A percentile compares a stretch with the other conserved stretches of the same genome.
These are phyloP conservation scores for Silene vulgaris DNA, from an alignment of 179 eudicot species.

Conservation along the genomic window DNA sequence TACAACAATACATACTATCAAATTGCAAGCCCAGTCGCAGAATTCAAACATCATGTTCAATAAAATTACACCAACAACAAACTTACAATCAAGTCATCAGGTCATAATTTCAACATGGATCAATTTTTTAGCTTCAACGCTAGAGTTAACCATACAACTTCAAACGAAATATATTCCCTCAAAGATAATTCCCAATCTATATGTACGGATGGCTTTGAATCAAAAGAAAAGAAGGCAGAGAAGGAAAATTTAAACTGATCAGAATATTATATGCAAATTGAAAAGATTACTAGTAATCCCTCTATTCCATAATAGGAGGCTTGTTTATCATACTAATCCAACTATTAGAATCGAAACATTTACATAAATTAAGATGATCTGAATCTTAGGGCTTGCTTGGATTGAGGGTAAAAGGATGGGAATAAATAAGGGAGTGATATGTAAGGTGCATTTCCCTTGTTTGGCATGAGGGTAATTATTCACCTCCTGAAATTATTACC, in stretches of 20 bases:
- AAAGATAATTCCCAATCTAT: not conserved
- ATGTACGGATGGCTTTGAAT: not conserved
- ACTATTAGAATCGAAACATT: not conserved
- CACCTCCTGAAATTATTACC: too few relatives aligned
- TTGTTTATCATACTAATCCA: not conserved
- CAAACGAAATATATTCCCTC: not conserved
- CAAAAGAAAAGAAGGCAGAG: not conserved
- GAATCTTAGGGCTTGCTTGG: not conserved
- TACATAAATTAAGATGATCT: not conserved
- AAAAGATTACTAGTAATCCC: not conserved
- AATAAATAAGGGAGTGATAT: too few relatives aligned
- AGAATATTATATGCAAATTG: not conserved
- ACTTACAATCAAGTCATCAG: not conserved
- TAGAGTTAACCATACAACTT: not conserved
- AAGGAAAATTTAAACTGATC: not conserved
- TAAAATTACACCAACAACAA: not conserved
- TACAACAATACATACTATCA: not conserved
- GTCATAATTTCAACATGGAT: not conserved
- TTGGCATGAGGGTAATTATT: too few relatives aligned
- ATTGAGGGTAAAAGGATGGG: too few relatives aligned
- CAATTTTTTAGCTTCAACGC: not conserved
- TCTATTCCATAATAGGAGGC: not conserved
- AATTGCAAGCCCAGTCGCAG: not conserved
- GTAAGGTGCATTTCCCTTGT: too few relatives aligned
- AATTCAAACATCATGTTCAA: not conserved